These are phyloP conservation scores for Galerina marginata DNA, from an alignment of 768 basidiomycete genomes.

Conservation along the genomic window DNA sequence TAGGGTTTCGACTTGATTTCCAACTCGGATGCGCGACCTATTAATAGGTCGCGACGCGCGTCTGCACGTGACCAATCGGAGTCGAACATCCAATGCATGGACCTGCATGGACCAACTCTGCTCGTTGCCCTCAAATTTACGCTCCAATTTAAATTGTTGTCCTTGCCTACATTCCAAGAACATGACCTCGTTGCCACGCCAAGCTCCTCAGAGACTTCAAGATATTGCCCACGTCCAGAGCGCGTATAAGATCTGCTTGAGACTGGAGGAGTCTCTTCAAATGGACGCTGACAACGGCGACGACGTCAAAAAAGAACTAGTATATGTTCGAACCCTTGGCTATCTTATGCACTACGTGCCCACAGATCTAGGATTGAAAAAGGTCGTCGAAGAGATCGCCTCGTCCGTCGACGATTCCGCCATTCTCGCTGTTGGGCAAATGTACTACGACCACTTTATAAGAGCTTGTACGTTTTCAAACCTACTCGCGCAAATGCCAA, in stretches of 20 bases:
- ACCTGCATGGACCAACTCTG: too few species aligned
- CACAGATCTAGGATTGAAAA: constrained; percentile 16
- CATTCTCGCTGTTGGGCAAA: constrained; percentile 25
- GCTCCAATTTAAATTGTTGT: too few species aligned
- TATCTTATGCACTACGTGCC: constrained; percentile 27
- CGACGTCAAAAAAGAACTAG: constrained; percentile 17
- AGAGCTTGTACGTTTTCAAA: constrained; percentile 28
- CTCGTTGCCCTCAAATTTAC: too few species aligned
- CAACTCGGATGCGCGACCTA: too few species aligned
- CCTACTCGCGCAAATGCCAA: constrained; percentile 6
- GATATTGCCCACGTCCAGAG: not conserved
- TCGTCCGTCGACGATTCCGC: constrained; percentile 10
- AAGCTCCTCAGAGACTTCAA: too few species aligned
- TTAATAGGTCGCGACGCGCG: too few species aligned
- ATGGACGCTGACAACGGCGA: constrained; percentile 5
- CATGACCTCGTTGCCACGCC: too few species aligned
- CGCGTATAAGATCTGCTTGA: constrained; percentile 25
- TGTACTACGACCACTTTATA: constrained; percentile 33
- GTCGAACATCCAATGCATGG: too few species aligned
- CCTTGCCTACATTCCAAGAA: too few species aligned
- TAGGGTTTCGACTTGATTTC: too few species aligned
- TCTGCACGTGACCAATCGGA: too few species aligned
- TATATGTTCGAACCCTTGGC: constrained; percentile 28
- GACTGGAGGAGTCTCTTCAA: constrained; percentile 21
- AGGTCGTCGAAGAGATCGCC: constrained; percentile 20